Conservation (phyloP, 768 basidiomycete species). For the Phaeotremella skinneri region DNA sequence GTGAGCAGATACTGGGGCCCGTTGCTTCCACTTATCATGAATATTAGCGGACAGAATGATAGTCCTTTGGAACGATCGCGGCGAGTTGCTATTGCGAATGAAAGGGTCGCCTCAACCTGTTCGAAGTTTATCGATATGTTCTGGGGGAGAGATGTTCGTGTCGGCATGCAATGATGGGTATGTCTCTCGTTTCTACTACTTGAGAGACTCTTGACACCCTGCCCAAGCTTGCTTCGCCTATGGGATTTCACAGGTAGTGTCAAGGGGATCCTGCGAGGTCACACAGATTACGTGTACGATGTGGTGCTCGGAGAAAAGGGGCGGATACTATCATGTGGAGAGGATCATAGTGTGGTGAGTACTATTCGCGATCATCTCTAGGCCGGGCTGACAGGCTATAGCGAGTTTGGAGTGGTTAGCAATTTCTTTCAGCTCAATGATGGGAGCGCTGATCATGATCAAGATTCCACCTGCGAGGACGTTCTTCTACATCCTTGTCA, state of each 20-base stretch:
- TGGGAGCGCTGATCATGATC: not conserved
- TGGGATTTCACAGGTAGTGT: slow-evolving; percentile 32
- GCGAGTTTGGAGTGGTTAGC: slow-evolving; percentile 38
- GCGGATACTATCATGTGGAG: slow-evolving; percentile 39
- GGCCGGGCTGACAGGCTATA: slow-evolving; percentile 7
- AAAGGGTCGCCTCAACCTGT: slow-evolving; percentile 39
- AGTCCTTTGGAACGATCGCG: slow-evolving; percentile 31
- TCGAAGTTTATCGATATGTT: slow-evolving; percentile 30
- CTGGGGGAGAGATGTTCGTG: slow-evolving; percentile 24
- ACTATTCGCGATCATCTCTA: not conserved
- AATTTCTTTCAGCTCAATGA: not conserved
- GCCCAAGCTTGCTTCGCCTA: slow-evolving; percentile 31
- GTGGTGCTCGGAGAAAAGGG: slow-evolving; percentile 16
- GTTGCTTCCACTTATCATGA: not conserved
- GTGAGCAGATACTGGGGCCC: slow-evolving; percentile 2
- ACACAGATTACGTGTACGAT: slow-evolving; percentile 47
- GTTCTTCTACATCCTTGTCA: slow-evolving; percentile 45
- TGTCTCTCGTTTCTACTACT: slow-evolving; percentile 2
- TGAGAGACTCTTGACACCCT: not conserved
- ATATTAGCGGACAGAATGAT: slow-evolving; percentile 39
- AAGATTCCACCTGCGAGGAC: slow-evolving; percentile 3
- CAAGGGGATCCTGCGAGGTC: slow-evolving; percentile 24
- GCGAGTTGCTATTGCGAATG: slow-evolving; percentile 20
- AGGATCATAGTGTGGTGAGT: slow-evolving; percentile 47
- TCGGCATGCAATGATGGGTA: slow-evolving; percentile 48